These are phyloP conservation scores for Wickerhamiella parazyma DNA, from an alignment of 805 yeast species.

Conservation along the genomic window DNA sequence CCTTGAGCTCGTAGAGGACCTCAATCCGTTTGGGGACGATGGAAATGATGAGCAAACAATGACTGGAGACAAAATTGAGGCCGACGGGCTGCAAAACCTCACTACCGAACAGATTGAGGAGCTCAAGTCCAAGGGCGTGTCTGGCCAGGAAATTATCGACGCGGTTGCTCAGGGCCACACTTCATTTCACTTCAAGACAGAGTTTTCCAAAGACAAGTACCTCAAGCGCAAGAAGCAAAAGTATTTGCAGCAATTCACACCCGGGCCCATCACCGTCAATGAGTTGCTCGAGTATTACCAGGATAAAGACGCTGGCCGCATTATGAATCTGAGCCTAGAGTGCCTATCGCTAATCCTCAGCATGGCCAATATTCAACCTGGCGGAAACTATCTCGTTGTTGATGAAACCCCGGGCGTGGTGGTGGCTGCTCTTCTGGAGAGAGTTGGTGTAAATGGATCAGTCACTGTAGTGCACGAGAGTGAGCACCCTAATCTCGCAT, in stretches of 20 bases:
- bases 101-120: constrained; percentile 71
- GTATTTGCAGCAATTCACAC: constrained; percentile 71
- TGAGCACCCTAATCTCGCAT: constrained; percentile 76
- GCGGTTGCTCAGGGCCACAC: constrained; percentile 72
- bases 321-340: constrained; percentile 76
- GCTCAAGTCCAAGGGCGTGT: constrained; percentile 58
- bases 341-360: constrained; percentile 64
- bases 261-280: constrained; percentile 60
- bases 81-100: constrained; percentile 52
- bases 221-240: constrained; percentile 83
- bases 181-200: constrained; percentile 78
- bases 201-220: constrained; percentile 84
- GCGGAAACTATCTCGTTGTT: constrained; percentile 73
- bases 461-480: constrained; percentile 76
- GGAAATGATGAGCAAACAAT: constrained; percentile 42
- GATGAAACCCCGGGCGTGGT: constrained; percentile 96
- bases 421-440: constrained; percentile 71
- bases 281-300: constrained; percentile 58
- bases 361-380: constrained; percentile 72
- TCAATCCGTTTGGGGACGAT: constrained; percentile 20
- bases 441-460: constrained; percentile 65
- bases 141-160: constrained; percentile 68
- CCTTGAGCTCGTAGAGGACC: constrained; percentile 21
- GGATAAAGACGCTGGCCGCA: constrained; percentile 60
- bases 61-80: constrained; percentile 57